phyloP scores from a whole-genome alignment of 208 protist genomes.

The Crithidia acanthocephali region DNA sequence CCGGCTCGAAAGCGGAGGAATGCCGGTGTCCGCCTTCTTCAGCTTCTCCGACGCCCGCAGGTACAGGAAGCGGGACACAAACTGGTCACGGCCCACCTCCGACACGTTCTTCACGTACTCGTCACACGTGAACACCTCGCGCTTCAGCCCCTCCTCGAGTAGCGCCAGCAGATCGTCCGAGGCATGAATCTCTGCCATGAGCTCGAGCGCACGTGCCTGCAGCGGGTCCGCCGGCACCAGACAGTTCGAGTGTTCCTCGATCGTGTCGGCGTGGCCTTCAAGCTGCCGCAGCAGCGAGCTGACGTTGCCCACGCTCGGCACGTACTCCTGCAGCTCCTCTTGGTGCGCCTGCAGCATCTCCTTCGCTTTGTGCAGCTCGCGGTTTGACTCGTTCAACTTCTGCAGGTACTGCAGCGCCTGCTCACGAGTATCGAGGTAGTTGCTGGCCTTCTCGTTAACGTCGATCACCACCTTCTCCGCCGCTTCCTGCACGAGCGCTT shows the following conservation, averaged over 20 bases:
- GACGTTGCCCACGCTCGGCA: conserved; percentile 54
- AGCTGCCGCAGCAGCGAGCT: conserved; percentile 45
- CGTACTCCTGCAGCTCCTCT: conserved; percentile 55
- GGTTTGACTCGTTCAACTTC: conserved; percentile 50
- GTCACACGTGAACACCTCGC: conserved; percentile 67
- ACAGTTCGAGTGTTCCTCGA: conserved; percentile 64
- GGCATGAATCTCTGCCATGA: conserved; percentile 78
- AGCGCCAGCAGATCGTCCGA: conserved; percentile 67
- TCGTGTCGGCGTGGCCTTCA: conserved; percentile 44
- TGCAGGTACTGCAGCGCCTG: conserved; percentile 50
- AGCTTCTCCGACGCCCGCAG: conserved; percentile 47
- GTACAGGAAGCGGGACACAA: conserved; percentile 75
- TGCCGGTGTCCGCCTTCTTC: conserved; percentile 7
- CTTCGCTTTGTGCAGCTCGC: conserved; percentile 57
- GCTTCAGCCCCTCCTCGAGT: conserved; percentile 66
- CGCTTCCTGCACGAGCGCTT: conserved; percentile 48
- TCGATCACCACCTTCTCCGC: conserved; percentile 76
- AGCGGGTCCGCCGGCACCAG: conserved; percentile 58
- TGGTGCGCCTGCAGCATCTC: conserved; percentile 46
- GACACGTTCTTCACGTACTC: conserved; percentile 83
- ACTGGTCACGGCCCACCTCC: conserved; percentile 76
- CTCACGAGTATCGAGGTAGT: conserved; percentile 66
- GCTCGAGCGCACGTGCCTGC: conserved; percentile 67
- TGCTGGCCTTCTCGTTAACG: conserved; percentile 69
- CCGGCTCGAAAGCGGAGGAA: conserved; percentile 5